phyloP scores from a whole-genome alignment of 1,139 yeast species.

The Casaregolazyma lundiana region DNA sequence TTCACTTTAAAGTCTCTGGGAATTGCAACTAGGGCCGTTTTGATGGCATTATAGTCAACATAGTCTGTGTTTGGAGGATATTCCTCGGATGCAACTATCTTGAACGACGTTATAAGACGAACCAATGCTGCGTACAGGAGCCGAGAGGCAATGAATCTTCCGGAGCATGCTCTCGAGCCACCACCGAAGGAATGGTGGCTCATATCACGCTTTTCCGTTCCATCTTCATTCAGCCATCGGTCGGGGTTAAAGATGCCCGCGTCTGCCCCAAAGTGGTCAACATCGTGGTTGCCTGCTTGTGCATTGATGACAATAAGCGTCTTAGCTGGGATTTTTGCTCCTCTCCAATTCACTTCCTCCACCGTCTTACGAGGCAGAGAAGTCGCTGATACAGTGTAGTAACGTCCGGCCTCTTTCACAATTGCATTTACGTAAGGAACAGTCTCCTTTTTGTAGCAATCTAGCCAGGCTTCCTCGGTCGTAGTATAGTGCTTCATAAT shows the following conservation, averaged over 20 bases:
- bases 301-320: slow-evolving; percentile 62
- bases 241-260: slow-evolving; percentile 52
- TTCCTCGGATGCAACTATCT: slow-evolving; percentile 21
- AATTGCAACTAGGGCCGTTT: slow-evolving; percentile 25
- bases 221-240: slow-evolving; percentile 45
- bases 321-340: slow-evolving; percentile 45
- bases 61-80: slow-evolving; percentile 23
- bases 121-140: slow-evolving; percentile 48
- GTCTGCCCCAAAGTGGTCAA: slow-evolving; percentile 35
- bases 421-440: slow-evolving; percentile 53
- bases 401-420: slow-evolving; percentile 56
- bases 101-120: slow-evolving; percentile 31
- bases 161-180: slow-evolving; percentile 63
- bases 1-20: slow-evolving; percentile 25
- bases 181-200: slow-evolving; percentile 57
- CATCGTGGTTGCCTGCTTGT: slow-evolving; percentile 66
- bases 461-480: slow-evolving; percentile 43
- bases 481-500: slow-evolving; percentile 37
- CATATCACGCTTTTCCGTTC: slow-evolving; percentile 24
- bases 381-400: slow-evolving; percentile 60
- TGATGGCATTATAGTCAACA: slow-evolving; percentile 26
- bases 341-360: slow-evolving; percentile 40
- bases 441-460: slow-evolving; percentile 35
- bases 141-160: slow-evolving; percentile 51
- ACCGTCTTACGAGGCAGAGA: slow-evolving; percentile 59